These are phyloP conservation scores for Camillea tinctor DNA, from an alignment of 2,329 filamentous ascomycete genomes.

Conservation along the genomic window DNA sequence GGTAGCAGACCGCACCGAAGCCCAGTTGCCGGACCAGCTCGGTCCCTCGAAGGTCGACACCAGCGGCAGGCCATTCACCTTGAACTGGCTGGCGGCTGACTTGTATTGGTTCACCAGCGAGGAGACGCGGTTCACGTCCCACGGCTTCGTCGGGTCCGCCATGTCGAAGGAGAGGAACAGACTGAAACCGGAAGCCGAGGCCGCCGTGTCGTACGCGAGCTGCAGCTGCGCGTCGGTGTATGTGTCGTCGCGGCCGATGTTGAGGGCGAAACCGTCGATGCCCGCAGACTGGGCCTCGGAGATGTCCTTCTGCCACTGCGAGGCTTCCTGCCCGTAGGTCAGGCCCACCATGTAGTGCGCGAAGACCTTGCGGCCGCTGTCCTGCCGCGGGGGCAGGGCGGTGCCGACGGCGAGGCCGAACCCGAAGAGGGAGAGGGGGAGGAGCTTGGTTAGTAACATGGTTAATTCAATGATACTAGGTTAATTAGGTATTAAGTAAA, in stretches of 20 bases:
- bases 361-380: slow-evolving; percentile 21
- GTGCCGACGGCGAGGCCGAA: slow-evolving; percentile 12
- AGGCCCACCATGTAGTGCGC: slow-evolving; percentile 32
- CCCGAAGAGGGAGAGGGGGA: slow-evolving; percentile 12
- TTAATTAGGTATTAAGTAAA: too few species aligned
- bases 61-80: slow-evolving; percentile 40
- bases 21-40: slow-evolving; percentile 42
- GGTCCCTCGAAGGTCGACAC: slow-evolving; percentile 54
- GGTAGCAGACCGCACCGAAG: slow-evolving; percentile 35
- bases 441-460: slow-evolving; percentile 4
- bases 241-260: slow-evolving; percentile 23
- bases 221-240: slow-evolving; percentile 28
- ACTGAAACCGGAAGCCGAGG: slow-evolving; percentile 27
- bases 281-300: slow-evolving; percentile 24
- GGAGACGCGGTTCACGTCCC: slow-evolving; percentile 26
- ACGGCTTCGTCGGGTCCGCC: slow-evolving; percentile 25
- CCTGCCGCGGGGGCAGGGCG: slow-evolving; percentile 9
- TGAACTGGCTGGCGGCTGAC: slow-evolving; percentile 38
- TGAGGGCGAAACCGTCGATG: slow-evolving; percentile 31
- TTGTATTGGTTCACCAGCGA: slow-evolving; percentile 38
- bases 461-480: not conserved
- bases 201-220: slow-evolving; percentile 34
- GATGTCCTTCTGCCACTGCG: slow-evolving; percentile 29
- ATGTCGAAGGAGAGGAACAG: slow-evolving; percentile 39
- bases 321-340: slow-evolving; percentile 24